Evolutionary conservation across 2,329 filamentous ascomycete genomes (phyloP).

Genomic region (Coniochaeta sp.): DNA sequence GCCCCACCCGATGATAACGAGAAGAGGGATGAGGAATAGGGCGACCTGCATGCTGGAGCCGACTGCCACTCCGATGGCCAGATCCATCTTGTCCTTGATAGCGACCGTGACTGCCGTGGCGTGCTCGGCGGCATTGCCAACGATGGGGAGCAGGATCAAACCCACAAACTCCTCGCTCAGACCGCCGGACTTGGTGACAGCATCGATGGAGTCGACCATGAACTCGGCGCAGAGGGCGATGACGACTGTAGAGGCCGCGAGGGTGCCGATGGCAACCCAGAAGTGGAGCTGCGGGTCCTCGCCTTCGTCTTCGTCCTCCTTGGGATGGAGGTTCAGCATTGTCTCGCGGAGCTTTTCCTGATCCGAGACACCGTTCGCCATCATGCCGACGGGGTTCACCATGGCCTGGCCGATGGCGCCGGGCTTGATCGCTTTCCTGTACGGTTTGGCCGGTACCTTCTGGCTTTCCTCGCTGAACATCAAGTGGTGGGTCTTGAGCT

Average conservation of each 20-base stretch:
- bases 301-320: slow-evolving; percentile 57
- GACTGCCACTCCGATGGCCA: slow-evolving; percentile 73
- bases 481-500: slow-evolving; percentile 73
- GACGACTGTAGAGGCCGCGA: slow-evolving; percentile 65
- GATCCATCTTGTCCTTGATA: slow-evolving; percentile 78
- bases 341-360: not conserved
- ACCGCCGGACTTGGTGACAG: slow-evolving; percentile 50
- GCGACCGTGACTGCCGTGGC: slow-evolving; percentile 74
- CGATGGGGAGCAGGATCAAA: slow-evolving; percentile 72
- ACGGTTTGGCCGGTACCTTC: slow-evolving; percentile 61
- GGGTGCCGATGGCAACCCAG: slow-evolving; percentile 61
- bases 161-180: slow-evolving; percentile 71
- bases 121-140: slow-evolving; percentile 79
- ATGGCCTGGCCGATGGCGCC: slow-evolving; percentile 31
- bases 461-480: slow-evolving; percentile 76
- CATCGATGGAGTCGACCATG: slow-evolving; percentile 66
- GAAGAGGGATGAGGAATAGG: slow-evolving; percentile 68
- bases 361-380: slow-evolving; percentile 15
- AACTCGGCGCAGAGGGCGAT: slow-evolving; percentile 79
- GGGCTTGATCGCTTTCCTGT: slow-evolving; percentile 15
- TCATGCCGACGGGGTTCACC: slow-evolving; percentile 29
- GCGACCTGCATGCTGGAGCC: slow-evolving; percentile 77
- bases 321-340: not conserved
- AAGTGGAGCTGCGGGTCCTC: slow-evolving; percentile 71
- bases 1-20: slow-evolving; percentile 73